These are phyloP conservation scores for Aspergillus biplanus DNA, from an alignment of 495 filamentous ascomycete species.

Conservation along the genomic window DNA sequence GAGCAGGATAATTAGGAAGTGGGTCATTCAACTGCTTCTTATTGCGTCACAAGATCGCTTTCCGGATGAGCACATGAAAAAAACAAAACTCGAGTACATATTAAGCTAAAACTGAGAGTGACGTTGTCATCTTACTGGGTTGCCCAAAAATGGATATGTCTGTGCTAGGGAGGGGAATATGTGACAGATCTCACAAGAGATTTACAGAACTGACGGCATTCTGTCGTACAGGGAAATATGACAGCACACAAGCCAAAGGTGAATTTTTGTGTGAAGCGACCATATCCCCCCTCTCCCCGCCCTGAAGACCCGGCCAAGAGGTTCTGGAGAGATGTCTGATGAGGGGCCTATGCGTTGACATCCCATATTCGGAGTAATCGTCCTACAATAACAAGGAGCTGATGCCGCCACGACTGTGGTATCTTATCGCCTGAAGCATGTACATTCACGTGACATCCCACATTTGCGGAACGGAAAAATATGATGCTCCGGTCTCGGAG, in stretches of 20 bases:
- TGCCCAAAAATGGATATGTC: not conserved
- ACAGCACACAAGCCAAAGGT: not conserved
- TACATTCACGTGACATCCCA: not conserved
- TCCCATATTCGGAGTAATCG: not conserved
- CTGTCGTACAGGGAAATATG: not conserved
- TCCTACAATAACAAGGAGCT: conserved; percentile 3
- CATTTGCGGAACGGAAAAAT: not conserved
- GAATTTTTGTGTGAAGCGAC: no score
- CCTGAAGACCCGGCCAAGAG: no score
- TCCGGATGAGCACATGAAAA: no score
- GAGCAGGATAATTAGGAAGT: no score
- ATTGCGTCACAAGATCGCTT: no score
- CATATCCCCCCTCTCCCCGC: no score
- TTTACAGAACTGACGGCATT: not conserved
- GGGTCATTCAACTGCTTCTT: no score
- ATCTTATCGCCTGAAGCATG: not conserved
- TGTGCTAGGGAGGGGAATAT: not conserved
- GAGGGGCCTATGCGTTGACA: no score
- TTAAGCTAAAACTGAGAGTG: not conserved
- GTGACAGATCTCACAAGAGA: conserved; percentile 4
- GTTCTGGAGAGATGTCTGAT: no score
- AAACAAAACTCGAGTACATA: no score
- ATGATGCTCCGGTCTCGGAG: not conserved
- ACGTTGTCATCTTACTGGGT: not conserved
- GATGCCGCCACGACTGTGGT: no score